Conservation (phyloP, 2,329 filamentous ascomycete genomes). For the Fusarium sulawesiense region DNA sequence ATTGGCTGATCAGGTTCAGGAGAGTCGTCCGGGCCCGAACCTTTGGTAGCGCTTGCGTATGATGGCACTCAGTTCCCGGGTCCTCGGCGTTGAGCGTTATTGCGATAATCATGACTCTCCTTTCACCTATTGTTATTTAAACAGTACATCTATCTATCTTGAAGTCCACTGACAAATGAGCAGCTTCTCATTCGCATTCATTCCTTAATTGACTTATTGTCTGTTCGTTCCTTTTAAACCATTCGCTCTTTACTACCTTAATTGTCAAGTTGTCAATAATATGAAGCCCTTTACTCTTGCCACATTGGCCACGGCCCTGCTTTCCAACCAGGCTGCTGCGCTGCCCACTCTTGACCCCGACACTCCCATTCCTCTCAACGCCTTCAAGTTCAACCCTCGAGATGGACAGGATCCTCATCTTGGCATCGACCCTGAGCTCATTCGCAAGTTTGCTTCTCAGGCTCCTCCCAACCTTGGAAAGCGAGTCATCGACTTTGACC, state of each 20-base stretch:
- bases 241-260: slow-evolving; percentile 14
- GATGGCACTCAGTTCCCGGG: background rate
- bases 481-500: slow-evolving; percentile 25
- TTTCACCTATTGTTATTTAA: slow-evolving; percentile 13
- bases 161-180: slow-evolving; percentile 29
- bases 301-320: slow-evolving; percentile 16
- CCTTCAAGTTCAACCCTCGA: slow-evolving; percentile 15
- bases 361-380: slow-evolving; percentile 30
- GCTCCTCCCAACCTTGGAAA: slow-evolving; percentile 21
- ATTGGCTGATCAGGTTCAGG: slow-evolving; percentile 16
- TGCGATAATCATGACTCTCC: background rate
- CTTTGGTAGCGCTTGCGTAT: background rate
- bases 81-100: background rate
- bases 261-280: background rate
- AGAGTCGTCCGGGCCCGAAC: background rate
- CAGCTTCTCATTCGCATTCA: slow-evolving; percentile 25
- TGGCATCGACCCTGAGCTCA: slow-evolving; percentile 32
- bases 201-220: slow-evolving; percentile 14
- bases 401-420: slow-evolving; percentile 20
- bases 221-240: background rate
- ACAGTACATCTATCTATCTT: background rate
- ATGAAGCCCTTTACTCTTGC: slow-evolving; percentile 32
- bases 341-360: slow-evolving; percentile 17
- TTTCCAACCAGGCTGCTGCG: slow-evolving; percentile 24
- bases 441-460: slow-evolving; percentile 31